Evolutionary conservation across 495 filamentous ascomycete species (phyloP), one percentile per base, ranked within the genome.

Genomic region (Daldinia childiae): DNA sequence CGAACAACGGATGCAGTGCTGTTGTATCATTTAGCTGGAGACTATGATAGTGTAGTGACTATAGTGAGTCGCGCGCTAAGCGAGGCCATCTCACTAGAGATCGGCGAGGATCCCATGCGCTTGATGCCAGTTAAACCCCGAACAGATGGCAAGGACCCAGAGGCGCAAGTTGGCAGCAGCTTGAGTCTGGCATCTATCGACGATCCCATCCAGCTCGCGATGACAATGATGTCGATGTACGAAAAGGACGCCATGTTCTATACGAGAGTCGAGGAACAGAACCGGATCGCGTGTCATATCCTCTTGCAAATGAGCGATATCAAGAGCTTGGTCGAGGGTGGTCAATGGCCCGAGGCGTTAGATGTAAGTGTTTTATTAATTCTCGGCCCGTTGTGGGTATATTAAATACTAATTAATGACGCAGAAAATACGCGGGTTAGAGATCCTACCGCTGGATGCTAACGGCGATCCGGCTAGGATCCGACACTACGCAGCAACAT

Each of bases 31-130:
- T 86, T 99, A 38, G 94, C 95, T 0, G 92, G 92, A 73, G 93
- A 99, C 74, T 98, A 96, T 76, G 93, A 98, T 72, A 92, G 87
- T 63, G 96, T 98, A 43, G 88, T 98, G 62, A 81, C 87, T 45
- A 94, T 97, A 70, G 88, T 97, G 69, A 97, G 95, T 79, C 90
- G 93, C 30, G 89, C 93, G n/a, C 83, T 98, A 29, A 94, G 94
- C 24, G 93, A 97, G 76, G 90, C 92, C 32, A 87, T 97, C 64
- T 87, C 91, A 15, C 83, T 93, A 11, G 92, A 96, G 62, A 83
- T 98, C 54, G 93, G 93, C 52, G 87, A 92, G 68, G 89, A 92
- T 51, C 86, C 87, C 19, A 82, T 92, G 76, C 90, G 88, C 48
- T 81, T 97, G 51, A 87, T 94, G 77, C 93, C 93, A 24, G 83